A percentile compares a stretch with the other conserved stretches of the same genome.
phyloP scores from a whole-genome alignment of 169 alveolate genomes.

The Sarcocystis neurona region DNA sequence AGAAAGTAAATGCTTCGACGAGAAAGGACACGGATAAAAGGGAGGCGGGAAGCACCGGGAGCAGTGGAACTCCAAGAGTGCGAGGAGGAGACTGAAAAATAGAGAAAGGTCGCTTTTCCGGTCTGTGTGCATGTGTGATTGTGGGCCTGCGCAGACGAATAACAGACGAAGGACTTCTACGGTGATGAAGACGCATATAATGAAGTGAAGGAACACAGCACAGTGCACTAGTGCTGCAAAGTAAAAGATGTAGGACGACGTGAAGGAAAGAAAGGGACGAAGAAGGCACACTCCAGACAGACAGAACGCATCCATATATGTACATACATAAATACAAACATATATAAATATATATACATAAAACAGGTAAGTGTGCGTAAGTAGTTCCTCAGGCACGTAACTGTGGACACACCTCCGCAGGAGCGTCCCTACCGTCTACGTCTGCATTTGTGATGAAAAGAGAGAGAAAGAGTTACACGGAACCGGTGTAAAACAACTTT shows the following conservation, averaged over 20 bases:
- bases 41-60: background rate
- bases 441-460: too few species aligned
- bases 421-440: too few species aligned
- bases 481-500: too few species aligned
- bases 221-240: background rate
- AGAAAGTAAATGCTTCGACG: too few species aligned
- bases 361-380: too few species aligned
- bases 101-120: too few species aligned
- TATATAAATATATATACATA: background rate
- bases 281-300: background rate
- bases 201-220: background rate
- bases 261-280: background rate
- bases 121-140: background rate
- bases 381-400: too few species aligned
- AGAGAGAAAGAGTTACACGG: too few species aligned
- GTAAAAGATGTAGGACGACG: background rate
- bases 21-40: too few species aligned
- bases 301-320: background rate
- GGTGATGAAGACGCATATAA: background rate
- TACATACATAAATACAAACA: background rate
- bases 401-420: too few species aligned
- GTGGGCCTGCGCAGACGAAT: background rate
- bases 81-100: background rate
- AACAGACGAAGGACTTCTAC: background rate
- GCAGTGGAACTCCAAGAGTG: background rate